phyloP scores from a whole-genome alignment of 139 green algal genomes.

The Yamagishiella unicocca region DNA sequence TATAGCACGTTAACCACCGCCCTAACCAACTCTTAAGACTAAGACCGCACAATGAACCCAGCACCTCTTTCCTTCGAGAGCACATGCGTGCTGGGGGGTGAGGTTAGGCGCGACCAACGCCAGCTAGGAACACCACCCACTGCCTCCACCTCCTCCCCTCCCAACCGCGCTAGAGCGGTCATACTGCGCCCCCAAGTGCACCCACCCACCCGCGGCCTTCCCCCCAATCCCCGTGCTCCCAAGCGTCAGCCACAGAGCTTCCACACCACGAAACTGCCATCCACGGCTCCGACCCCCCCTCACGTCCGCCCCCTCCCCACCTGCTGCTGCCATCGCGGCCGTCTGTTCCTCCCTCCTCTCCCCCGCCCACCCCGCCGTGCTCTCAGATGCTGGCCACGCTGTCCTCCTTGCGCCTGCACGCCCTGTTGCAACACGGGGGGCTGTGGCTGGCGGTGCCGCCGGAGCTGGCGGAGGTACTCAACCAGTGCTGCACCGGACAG shows the following conservation, averaged over 20 bases:
- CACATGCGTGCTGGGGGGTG: no score
- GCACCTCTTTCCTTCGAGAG: no score
- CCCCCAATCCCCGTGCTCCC: no score
- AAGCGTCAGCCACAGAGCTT: neutral
- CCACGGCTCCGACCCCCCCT: neutral
- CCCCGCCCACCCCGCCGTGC: neutral
- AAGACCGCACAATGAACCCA: no score
- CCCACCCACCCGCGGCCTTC: no score
- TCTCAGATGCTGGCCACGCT: constrained; percentile 48
- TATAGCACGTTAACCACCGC: no score
- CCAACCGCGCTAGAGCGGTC: no score
- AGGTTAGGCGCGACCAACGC: no score
- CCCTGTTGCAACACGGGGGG: constrained; percentile 46
- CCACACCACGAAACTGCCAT: neutral
- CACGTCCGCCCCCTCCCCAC: neutral
- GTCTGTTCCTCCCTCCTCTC: neutral
- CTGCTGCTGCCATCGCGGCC: neutral
- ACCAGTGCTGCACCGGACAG: constrained; percentile 55
- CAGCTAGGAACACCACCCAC: no score
- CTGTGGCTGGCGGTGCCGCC: constrained; percentile 49
- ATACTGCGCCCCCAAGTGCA: no score
- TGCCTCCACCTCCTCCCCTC: no score
- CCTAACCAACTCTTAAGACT: no score
- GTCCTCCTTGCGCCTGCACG: constrained; percentile 13
- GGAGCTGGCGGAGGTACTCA: constrained; percentile 39